Percentiles rank a stretch among this genome's conserved stretches.
Evolutionary conservation across 179 eudicot species (phyloP).

Genomic region (Silene coronaria): DNA sequence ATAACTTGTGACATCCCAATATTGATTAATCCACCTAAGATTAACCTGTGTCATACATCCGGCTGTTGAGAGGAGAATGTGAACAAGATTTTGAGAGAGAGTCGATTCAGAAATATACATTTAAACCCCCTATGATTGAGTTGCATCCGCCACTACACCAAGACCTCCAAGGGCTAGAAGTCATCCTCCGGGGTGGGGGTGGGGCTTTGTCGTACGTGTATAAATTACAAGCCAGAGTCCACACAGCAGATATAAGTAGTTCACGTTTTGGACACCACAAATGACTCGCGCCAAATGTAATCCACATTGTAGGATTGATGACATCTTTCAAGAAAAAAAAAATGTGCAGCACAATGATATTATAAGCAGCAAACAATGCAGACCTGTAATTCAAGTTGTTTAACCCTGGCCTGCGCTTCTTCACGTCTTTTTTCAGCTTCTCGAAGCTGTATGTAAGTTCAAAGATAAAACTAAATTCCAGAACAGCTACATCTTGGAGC

Average conservation of each 20-base stretch:
- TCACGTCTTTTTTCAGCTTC: constrained; percentile 70
- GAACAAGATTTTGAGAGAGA: neutral
- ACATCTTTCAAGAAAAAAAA: neutral
- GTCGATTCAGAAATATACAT: neutral
- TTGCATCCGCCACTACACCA: neutral
- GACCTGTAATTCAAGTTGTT: constrained; percentile 88
- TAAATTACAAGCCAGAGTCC: neutral
- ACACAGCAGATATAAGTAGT: neutral
- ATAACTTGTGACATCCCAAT: neutral
- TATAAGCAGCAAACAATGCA: constrained; percentile 16
- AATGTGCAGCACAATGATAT: constrained; percentile 1
- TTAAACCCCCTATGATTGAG: neutral
- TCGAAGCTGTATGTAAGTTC: constrained; percentile 55
- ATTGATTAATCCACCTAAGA: neutral
- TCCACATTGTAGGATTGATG: neutral
- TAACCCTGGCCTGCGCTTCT: constrained; percentile 90
- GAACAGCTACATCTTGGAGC: neutral
- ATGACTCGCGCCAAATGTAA: neutral
- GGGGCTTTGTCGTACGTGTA: neutral
- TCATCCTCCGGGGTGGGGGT: neutral
- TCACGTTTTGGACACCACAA: constrained; percentile 5
- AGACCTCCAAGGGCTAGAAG: neutral
- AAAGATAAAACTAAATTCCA: neutral
- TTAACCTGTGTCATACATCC: neutral
- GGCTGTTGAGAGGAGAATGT: neutral